Evolutionary conservation across 169 alveolate species (phyloP).

Genomic region (Blepharisma undulans): DNA sequence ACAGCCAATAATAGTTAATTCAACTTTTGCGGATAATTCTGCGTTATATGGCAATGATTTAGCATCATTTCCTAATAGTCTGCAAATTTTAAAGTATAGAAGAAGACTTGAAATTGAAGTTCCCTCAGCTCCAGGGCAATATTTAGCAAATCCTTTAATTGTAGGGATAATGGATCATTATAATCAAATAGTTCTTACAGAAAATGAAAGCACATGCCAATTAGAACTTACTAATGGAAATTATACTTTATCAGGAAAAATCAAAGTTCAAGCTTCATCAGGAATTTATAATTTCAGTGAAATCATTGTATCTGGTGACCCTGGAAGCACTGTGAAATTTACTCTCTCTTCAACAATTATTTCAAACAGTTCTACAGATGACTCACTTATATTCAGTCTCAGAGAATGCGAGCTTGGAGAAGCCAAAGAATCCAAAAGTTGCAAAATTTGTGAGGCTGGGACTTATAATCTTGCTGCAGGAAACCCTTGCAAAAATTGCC

Average conservation of each 20-base stretch:
- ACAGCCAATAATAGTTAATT: not conserved
- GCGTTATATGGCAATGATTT: slow-evolving; percentile 20
- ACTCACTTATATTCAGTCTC: not conserved
- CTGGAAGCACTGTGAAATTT: not conserved
- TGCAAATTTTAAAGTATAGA: not conserved
- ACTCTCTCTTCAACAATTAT: not conserved
- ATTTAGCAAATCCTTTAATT: not conserved
- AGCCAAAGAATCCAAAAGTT: not conserved
- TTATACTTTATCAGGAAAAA: not conserved
- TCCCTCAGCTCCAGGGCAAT: not conserved
- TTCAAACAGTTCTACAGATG: not conserved
- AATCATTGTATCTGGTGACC: not conserved
- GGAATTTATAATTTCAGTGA: slow-evolving; percentile 11
- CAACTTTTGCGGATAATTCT: not conserved
- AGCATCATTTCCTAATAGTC: not conserved
- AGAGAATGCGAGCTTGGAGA: slow-evolving; percentile 31
- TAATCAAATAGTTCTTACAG: not conserved
- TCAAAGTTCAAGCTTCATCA: not conserved
- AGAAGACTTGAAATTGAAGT: not conserved
- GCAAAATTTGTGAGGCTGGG: not conserved
- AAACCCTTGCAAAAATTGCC: slow-evolving; percentile 16
- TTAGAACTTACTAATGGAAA: not conserved
- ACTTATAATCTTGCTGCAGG: not conserved
- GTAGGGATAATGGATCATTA: not conserved
- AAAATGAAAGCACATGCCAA: not conserved